Base-by-base conservation (phyloP, 441 rosid species). In the Geranium incanum region DNA sequence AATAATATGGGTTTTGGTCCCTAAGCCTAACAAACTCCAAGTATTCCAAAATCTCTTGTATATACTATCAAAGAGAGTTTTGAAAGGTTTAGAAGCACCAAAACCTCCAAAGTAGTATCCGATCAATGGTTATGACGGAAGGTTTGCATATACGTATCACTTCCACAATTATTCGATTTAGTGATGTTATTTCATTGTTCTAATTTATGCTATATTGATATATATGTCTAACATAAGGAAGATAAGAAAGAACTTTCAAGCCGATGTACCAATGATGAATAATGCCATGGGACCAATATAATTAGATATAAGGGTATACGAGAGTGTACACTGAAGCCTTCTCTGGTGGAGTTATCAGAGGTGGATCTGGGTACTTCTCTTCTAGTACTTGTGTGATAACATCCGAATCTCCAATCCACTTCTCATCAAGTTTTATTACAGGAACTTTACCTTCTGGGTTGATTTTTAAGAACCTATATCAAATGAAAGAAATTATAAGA, bases 361-460 rank as follows among this genome's bases (percentile, higher is more conserved):
- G 83, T 36, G 98, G 97, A 78, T 88, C 83, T 2, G 95, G 98
- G 78, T 79, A 94, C 83, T 91, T 89, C 36, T 89, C 96, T 78
- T 94, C 98, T 70, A 94, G 75, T 36, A 88, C 18, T 43, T 87
- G 89, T 1, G 98, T 80, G 62, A 94, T 89, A 70, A 89, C 90
- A 87, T 93, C 98, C 4, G 97, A 93, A 80, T 93, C 98, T 0
- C 96, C 87, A 86, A 91, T 81, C 98, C 97, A 93, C 64, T 86
- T 83, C 82, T 91, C 93, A 74, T 88, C 97, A 68, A 94, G 79
- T 70, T 89, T 91, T 69, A 85, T 71, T 3, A 89, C 89, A 71
- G 97, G 96, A 77, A 93, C 96, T 84, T 94, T 91, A 66, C 97
- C 98, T 84, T 91, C 95, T n/a, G 95, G 88, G 66, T 82, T 89